Percentiles rank a stretch among this genome's conserved stretches.
Conservation (phyloP, 805 yeast genomes). For the Myxozyma melibiosi region DNA sequence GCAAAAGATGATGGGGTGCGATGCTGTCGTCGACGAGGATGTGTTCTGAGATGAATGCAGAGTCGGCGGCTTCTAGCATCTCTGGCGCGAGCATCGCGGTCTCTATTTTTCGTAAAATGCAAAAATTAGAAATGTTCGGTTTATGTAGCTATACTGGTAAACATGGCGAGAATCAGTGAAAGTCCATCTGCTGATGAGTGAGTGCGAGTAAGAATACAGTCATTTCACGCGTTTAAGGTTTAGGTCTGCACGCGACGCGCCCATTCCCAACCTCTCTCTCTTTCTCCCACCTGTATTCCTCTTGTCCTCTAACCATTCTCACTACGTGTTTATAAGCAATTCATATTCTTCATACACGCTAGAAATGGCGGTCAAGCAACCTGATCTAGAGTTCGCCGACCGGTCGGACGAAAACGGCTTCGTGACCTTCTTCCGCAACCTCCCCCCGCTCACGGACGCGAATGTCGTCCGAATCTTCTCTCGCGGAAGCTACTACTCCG, state of each 20-base stretch:
- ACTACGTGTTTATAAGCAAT: background rate
- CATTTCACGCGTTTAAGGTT: background rate
- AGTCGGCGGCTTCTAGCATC: conserved; percentile 15
- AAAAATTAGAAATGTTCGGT: background rate
- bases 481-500: conserved; percentile 67
- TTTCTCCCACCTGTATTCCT: background rate
- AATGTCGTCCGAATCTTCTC: conserved; percentile 21
- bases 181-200: background rate
- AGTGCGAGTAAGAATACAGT: too few relatives aligned
- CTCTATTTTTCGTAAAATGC: background rate
- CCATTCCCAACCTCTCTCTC: background rate
- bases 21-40: conserved; percentile 6
- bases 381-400: conserved; percentile 61
- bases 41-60: conserved; percentile 24
- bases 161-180: background rate
- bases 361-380: conserved; percentile 43
- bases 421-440: conserved; percentile 35
- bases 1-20: background rate
- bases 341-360: background rate
- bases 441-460: conserved; percentile 23
- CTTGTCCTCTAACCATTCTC: background rate
- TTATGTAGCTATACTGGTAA: too few relatives aligned
- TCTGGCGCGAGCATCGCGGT: conserved; percentile 8
- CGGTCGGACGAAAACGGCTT: conserved; percentile 50
- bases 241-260: conserved; percentile 9